Percentiles rank a stretch among this genome's conserved stretches.
These are phyloP conservation scores for Ogataea chonburiensis DNA, from an alignment of 805 yeast species.

Conservation along the genomic window DNA sequence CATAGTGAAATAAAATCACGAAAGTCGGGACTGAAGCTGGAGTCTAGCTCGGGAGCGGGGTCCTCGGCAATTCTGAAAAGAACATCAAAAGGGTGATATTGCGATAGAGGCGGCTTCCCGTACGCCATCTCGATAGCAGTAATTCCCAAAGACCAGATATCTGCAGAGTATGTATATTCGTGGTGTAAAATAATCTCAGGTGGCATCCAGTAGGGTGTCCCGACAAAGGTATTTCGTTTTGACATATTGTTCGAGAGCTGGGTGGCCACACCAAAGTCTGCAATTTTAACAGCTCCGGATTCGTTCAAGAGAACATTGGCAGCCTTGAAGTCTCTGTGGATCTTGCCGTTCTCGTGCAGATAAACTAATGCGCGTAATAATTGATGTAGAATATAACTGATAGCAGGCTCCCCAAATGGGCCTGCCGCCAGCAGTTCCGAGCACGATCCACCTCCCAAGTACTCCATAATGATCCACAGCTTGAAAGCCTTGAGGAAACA, in stretches of 20 bases:
- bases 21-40: conserved; percentile 41
- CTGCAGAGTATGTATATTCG: conserved; percentile 68
- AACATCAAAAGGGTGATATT: conserved; percentile 56
- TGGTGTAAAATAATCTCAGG: conserved; percentile 56
- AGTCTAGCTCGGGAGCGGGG: conserved; percentile 43
- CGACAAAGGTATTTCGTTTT: conserved; percentile 52
- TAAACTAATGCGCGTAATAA: conserved; percentile 61
- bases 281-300: conserved; percentile 76
- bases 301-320: conserved; percentile 79
- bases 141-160: conserved; percentile 79
- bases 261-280: conserved; percentile 96
- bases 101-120: conserved; percentile 69
- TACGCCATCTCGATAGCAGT: conserved; percentile 70
- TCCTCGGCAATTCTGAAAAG: conserved; percentile 49
- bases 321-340: conserved; percentile 92
- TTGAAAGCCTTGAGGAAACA: conserved; percentile 68
- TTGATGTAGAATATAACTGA: conserved; percentile 54
- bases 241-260: conserved; percentile 57
- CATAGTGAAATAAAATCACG: conserved; percentile 70
- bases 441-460: conserved; percentile 74
- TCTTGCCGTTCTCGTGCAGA: conserved; percentile 69
- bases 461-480: conserved; percentile 81
- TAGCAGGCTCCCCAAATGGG: conserved; percentile 53
- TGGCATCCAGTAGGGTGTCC: conserved; percentile 67
- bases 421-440: conserved; percentile 62